phyloP scores from a whole-genome alignment of 352 stramenopile species.

The Bremia lactucae region DNA sequence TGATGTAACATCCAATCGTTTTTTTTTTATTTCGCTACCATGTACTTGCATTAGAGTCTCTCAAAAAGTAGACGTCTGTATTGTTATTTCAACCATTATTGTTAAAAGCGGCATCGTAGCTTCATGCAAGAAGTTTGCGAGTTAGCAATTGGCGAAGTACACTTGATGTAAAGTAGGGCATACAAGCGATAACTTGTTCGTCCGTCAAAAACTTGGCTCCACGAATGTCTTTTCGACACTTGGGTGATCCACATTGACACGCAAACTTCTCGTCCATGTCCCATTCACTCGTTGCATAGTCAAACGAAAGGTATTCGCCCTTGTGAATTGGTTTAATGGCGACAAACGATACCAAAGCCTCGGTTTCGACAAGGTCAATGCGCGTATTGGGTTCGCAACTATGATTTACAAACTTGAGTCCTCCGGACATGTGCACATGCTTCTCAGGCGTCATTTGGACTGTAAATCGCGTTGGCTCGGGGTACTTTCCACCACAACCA shows the following conservation, averaged over 20 bases:
- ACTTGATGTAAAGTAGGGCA: conserved; percentile 65
- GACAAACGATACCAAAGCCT: conserved; percentile 62
- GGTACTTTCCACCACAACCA: conserved; percentile 12
- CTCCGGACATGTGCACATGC: conserved; percentile 76
- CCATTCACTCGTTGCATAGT: conserved; percentile 87
- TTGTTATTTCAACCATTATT: background rate
- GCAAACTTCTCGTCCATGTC: conserved; percentile 88
- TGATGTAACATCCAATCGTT: conserved; percentile 5
- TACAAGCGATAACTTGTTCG: conserved; percentile 28
- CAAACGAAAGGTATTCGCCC: conserved; percentile 70
- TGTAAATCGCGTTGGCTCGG: conserved; percentile 68
- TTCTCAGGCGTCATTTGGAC: conserved; percentile 66
- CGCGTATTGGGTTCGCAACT: conserved; percentile 78
- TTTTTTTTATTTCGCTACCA: conserved; percentile 11
- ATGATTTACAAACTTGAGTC: conserved; percentile 84
- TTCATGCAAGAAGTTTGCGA: conserved; percentile 37
- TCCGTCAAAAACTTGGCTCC: conserved; percentile 78
- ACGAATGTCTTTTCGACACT: conserved; percentile 56
- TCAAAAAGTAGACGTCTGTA: background rate
- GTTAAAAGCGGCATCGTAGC: background rate
- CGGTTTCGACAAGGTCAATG: conserved; percentile 67
- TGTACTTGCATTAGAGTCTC: too few relatives aligned
- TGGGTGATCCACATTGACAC: conserved; percentile 58
- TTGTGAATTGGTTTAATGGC: conserved; percentile 63
- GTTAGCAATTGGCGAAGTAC: conserved; percentile 56